Evolutionary conservation across 441 rosid genomes (phyloP), one percentile per base, ranked within the genome.

Genomic region (Bocquillonia castaneifolia): DNA sequence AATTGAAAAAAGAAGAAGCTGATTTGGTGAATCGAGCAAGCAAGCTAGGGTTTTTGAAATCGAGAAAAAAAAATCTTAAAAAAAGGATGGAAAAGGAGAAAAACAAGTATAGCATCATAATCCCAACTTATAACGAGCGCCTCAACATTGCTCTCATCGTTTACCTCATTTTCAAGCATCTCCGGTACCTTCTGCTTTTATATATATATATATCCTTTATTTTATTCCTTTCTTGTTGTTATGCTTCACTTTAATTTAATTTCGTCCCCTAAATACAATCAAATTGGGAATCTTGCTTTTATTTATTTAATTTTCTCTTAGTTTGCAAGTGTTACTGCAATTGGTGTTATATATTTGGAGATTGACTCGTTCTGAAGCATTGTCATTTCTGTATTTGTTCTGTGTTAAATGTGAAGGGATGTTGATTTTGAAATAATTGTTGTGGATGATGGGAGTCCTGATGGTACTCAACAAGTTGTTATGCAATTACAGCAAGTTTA

Each of bases 371-470:
- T 8, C 6, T 13, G 14, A 40, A 6, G 50, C 1, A 15, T 67
- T 54, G 14, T 56, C 2, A 20, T 12, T 29, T 23, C 6, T 10
- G 20, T 20, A 9, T 20, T 37, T 53, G 32, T 17, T 12, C 59
- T 67, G 55, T 5, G 45, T 45, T 1, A 2, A 4, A 42, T 72
- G 50, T 74, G 37, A 42, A 94, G 98, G 80, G 88, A 86, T 81
- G 88, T 86, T 39, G 89, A 94, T 69, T 92, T 88, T 60, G 98
- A 94, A 79, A 83, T 90, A 54, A 86, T 94, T 70, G 80, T 94
- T 59, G 99, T 94, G 74, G 99, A 94, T 70, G 99, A 92, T 76
- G 96, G 98, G 79, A 94, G 99, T 72, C 99, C 95, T 28, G 99
- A 92, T 73, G 99, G 96, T 54, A 94, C 99, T 39, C 98, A 94